Evolutionary conservation across 1,284 basidiomycete species (phyloP), one percentile per base, ranked within the genome.

Genomic region (Cutaneotrichosporon sp.): DNA sequence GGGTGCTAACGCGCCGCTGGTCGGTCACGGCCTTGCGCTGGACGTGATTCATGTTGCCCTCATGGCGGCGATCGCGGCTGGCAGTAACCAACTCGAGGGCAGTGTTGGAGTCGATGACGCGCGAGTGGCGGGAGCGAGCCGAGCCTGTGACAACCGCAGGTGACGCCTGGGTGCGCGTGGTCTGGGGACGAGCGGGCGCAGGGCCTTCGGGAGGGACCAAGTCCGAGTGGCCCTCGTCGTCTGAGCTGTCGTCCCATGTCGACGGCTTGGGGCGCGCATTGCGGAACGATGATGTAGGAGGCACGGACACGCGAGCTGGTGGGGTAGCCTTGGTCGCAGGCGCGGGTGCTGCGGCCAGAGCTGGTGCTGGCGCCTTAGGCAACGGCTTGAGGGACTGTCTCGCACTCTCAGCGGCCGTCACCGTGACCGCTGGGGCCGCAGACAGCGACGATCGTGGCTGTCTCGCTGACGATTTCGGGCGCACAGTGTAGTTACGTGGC

Each of bases 1-100:
- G 55, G 51, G 58, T 61, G 53, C 67, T 68, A 40, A 56, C 51
- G 47, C 67, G 64, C 22, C 58, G 60, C 36, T 61, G 53, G 60
- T 68, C 67, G 50, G 58, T 56, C 21, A 57, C 71, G 10, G 72
- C 74, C 30, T 63, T 62, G 51, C 72, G 69, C 50, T 75, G 74
- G 16, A 68, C 64, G 30, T 72, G 71, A 22, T 74, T 75, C 8
- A 65, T 40, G 11, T 60, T 58, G 47, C 69, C 69, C 21, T 70
- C 66, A 22, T 69, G 63, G 22, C 76, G 68, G 34, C 75, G 65
- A 52, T 75, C 76, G 22, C 76, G 64, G 2, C 74, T 73, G 22
- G 59, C 55, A 2, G 68, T 73, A 10, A 78, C 68, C 42, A 70
- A 63, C 6, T 70, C 70, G 66, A 78, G 67, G 2, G 75, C 72